Evolutionary conservation across 75 land plant genomes (phyloP).

Genomic region (Azolla pinnata): DNA sequence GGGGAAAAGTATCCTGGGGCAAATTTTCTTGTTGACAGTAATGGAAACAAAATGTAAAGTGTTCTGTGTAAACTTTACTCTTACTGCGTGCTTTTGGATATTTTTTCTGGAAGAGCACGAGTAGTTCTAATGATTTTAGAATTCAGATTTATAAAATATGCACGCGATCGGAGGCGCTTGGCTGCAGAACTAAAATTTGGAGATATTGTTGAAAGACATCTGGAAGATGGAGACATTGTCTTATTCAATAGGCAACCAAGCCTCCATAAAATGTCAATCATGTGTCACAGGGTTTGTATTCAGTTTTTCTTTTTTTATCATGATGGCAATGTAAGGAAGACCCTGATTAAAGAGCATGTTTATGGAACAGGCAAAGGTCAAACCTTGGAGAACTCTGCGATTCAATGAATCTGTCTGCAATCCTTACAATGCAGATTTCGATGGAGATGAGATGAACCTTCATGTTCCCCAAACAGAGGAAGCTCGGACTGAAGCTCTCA

Average conservation of each 20-base stretch:
- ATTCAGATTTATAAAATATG: constrained; percentile 45
- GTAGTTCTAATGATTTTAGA: constrained; percentile 1
- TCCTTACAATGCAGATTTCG: constrained; percentile 99
- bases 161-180: constrained; percentile 37
- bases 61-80: not conserved
- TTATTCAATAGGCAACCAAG: constrained; percentile 94
- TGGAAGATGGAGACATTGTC: constrained; percentile 95
- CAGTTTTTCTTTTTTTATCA: too few relatives aligned
- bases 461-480: constrained; percentile 99
- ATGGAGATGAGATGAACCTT: constrained; percentile 99
- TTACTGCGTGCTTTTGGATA: not conserved
- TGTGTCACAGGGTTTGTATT: constrained; percentile 77
- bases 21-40: constrained; percentile 47
- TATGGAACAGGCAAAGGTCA: constrained; percentile 81
- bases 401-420: constrained; percentile 99
- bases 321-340: too few relatives aligned
- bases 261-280: constrained; percentile 95
- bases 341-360: too few relatives aligned
- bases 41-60: constrained; percentile 50
- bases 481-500: constrained; percentile 92
- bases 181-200: constrained; percentile 88
- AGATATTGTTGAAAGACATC: constrained; percentile 69
- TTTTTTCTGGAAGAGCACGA: not conserved
- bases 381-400: constrained; percentile 95
- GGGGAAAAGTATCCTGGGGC: constrained; percentile 93